Base-by-base conservation (phyloP, 768 basidiomycete species). In the Russula sp. region DNA sequence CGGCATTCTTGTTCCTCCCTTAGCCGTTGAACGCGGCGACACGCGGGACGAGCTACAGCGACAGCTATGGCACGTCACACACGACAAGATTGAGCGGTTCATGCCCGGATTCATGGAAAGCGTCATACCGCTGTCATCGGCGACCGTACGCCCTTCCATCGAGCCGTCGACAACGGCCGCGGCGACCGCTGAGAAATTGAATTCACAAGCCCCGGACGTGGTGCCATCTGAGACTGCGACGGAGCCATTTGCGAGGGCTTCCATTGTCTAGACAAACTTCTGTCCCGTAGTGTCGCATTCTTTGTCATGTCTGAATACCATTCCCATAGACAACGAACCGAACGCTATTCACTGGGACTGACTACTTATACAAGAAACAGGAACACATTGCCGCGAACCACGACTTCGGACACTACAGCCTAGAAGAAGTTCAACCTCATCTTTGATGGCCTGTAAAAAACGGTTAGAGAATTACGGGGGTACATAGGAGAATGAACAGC, bases 51-150 rank as follows among this genome's bases (percentile, higher is more conserved):
- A 85, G 59, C 78, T 77, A 51, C 87, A 86, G 71, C 80, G 79
- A 65, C 86, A 82, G 3, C 75, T 98, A 39, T 99, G 95, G 95
- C 80, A 81, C 13, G 83, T 86, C 31, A 95, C 94, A 2, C 84
- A 88, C 62, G 89, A 92, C 67, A 81, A 93, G 65, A 84, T 98
- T 69, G 94, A 96, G 68, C 83, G 87, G 45, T 94, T 98, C 77
- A 76, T 98, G 61, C 96, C 96, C 16, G 91, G 93, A 20, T 95
- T 98, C 75, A 76, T 98, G 65, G 77, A 78, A 18, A 86, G 89
- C 51, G 80, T 91, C 34, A 80, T 93, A 65, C 79, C 84, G 9
- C 69, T 72, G 27, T 73, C 80, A 2, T 68, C 73, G 18, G 68
- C 67, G 20, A 64, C 45, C 4, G 6, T 65, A 0, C 57, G 62